A percentile compares a stretch with the other conserved stretches of the same genome.
These are phyloP conservation scores for Purpureocillium takamizusanense DNA, from an alignment of 2,329 filamentous ascomycete genomes.

Conservation along the genomic window DNA sequence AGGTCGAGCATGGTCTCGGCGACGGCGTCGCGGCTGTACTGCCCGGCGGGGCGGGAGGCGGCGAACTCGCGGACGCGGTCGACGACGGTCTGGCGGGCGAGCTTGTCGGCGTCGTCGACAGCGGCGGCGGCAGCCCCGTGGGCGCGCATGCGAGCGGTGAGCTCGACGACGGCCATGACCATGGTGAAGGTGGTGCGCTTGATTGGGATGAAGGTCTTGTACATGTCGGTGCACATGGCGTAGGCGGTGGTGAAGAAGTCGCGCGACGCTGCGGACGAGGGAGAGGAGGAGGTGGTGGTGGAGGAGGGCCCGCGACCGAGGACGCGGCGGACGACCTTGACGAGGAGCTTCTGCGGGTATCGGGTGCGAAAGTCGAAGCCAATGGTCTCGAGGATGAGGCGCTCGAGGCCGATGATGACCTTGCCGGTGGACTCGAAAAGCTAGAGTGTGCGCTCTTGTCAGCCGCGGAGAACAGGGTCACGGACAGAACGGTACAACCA, in stretches of 20 bases:
- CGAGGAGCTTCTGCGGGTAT: constrained; percentile 75
- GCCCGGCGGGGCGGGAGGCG: constrained; percentile 28
- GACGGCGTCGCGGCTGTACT: constrained; percentile 37
- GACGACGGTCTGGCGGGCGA: constrained; percentile 13
- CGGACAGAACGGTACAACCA: too few relatives aligned
- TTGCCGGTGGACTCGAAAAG: constrained; percentile 68
- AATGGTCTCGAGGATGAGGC: constrained; percentile 84
- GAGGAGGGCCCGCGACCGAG: constrained; percentile 26
- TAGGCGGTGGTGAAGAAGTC: constrained; percentile 62
- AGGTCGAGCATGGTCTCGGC: constrained; percentile 82
- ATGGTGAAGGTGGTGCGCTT: constrained; percentile 85
- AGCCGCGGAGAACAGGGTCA: background rate
- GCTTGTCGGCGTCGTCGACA: too few relatives aligned
- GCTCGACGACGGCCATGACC: constrained; percentile 72
- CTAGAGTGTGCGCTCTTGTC: background rate
- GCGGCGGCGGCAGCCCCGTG: constrained; percentile 28
- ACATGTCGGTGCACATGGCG: constrained; percentile 78
- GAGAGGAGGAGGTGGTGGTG: too few relatives aligned
- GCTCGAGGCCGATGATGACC: constrained; percentile 79
- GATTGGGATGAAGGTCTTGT: constrained; percentile 85
- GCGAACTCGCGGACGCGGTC: constrained; percentile 41
- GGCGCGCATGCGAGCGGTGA: constrained; percentile 62
- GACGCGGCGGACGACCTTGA: constrained; percentile 64
- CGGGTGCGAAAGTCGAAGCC: constrained; percentile 90
- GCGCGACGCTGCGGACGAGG: constrained; percentile 4